Percentiles rank a stretch among this genome's conserved stretches.
phyloP scores from a whole-genome alignment of 352 stramenopile genomes.

The Globisporangium cylindrosporum region DNA sequence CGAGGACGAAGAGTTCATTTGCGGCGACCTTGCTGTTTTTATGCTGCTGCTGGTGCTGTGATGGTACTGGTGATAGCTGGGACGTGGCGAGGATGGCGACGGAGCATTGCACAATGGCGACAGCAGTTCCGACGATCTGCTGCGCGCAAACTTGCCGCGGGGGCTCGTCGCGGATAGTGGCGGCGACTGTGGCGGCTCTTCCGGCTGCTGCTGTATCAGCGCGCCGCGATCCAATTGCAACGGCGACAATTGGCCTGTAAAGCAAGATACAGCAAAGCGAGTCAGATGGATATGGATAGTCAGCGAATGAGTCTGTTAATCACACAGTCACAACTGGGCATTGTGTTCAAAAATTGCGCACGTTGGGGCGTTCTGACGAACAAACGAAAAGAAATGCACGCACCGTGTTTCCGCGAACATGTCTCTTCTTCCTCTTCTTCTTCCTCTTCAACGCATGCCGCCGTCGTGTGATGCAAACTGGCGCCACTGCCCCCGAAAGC shows the following conservation, averaged over 20 bases:
- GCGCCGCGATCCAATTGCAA: slow-evolving; percentile 6
- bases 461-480: slow-evolving; percentile 23
- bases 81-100: not conserved
- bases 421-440: slow-evolving; percentile 8
- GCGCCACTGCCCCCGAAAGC: slow-evolving; percentile 12
- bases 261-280: not conserved
- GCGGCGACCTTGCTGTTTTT: not conserved
- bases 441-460: slow-evolving; percentile 2
- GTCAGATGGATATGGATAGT: not conserved
- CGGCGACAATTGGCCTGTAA: slow-evolving; percentile 9
- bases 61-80: not conserved
- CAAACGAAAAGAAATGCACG: not conserved
- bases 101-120: slow-evolving; percentile 4
- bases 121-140: slow-evolving; percentile 7
- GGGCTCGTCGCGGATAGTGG: not conserved
- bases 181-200: slow-evolving; percentile 7
- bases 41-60: not conserved
- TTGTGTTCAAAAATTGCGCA: not conserved
- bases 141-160: slow-evolving; percentile 2
- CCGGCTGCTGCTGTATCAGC: slow-evolving; percentile 5
- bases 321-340: not conserved
- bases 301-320: not conserved
- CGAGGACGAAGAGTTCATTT: slow-evolving; percentile 8
- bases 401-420: slow-evolving; percentile 18
- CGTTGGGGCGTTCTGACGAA: not conserved